A percentile compares a stretch with the other conserved stretches of the same genome.
phyloP scores from a whole-genome alignment of 768 basidiomycete genomes.

The Kwoniella dendrophila region DNA sequence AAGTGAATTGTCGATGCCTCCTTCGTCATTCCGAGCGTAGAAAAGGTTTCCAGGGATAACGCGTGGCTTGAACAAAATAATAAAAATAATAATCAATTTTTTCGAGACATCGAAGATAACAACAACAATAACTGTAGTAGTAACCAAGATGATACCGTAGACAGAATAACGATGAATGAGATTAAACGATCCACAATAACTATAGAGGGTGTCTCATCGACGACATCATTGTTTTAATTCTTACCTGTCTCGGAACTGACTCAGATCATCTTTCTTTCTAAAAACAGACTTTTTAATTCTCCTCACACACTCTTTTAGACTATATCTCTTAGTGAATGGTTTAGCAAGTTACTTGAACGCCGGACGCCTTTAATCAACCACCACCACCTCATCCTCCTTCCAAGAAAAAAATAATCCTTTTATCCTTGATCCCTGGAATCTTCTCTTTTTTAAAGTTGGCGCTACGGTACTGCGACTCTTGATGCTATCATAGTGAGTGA shows the following conservation, averaged over 20 bases:
- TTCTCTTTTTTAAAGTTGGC: not conserved
- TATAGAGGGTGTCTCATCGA: no score
- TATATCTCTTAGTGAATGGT: no score
- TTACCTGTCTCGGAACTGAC: conserved; percentile 29
- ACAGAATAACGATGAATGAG: no score
- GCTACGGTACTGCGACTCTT: no score
- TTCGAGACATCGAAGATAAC: not conserved
- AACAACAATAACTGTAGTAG: not conserved
- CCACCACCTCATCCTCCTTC: not conserved
- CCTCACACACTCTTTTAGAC: not conserved
- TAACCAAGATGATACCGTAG: not conserved
- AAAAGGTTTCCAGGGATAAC: not conserved
- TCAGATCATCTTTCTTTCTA: conserved; percentile 9
- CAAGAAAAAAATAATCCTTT: not conserved
- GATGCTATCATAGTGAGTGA: no score
- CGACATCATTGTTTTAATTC: no score
- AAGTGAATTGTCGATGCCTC: conserved; percentile 1
- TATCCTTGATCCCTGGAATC: not conserved
- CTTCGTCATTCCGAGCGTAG: conserved; percentile 9
- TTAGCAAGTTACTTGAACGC: not conserved
- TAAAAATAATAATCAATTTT: not conserved
- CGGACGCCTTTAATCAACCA: conserved; percentile 17
- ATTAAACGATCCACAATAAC: no score
- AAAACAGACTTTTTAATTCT: not conserved
- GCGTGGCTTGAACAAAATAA: not conserved